Evolutionary conservation across 2,329 filamentous ascomycete genomes (phyloP), one percentile per base, ranked within the genome.

Genomic region (Fusarium redolens): DNA sequence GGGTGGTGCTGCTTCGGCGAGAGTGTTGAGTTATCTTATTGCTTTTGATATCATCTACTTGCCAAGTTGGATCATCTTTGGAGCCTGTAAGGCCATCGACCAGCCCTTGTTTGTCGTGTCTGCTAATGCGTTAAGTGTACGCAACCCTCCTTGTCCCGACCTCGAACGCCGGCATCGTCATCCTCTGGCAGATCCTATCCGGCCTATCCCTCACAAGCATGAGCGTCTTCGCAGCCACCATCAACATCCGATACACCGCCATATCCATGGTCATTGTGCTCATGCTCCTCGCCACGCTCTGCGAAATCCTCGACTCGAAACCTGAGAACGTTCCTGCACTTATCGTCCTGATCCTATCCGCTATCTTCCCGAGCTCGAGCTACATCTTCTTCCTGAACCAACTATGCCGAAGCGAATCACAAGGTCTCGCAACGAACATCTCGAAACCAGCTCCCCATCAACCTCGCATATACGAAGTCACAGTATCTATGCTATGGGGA

Each of bases 21-120:
- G 94, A 18, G 85, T 96, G 5, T 75, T 94, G 9, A 90, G 93
- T 0, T 90, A 93, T 69, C 92, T 95, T 77, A 78, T 94, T 30
- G 88, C 93, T 0, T 94, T 96, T 75, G 89, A 92, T 66, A 81
- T 93, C 5, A 86, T 96, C 20, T 96, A 96, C 75, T 78, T 92
- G 4, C 92, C 93, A 0, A 91, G 91, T 7, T 96, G 93, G 93
- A 86, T 96, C n/a, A 38, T 56, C 22, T 45, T 61, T 11, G 59
- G 59, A 33, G 40, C 40, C 1, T 31, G 59, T 47, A 18, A 57
- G 25, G 4, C 25, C 25, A 5, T 25, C 25, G 25, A 25, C 25
- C 25, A 25, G 25, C 25, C 25, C 5, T 25, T 25, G 25, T 22
- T 5, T 10, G 4, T 25, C 14, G 13, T 4, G 3, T 25, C 25